Percentiles rank a stretch among this genome's conserved stretches.
phyloP scores from a whole-genome alignment of 192 early-diverging fungal genomes.

The Phlyctochytrium bullatum region DNA sequence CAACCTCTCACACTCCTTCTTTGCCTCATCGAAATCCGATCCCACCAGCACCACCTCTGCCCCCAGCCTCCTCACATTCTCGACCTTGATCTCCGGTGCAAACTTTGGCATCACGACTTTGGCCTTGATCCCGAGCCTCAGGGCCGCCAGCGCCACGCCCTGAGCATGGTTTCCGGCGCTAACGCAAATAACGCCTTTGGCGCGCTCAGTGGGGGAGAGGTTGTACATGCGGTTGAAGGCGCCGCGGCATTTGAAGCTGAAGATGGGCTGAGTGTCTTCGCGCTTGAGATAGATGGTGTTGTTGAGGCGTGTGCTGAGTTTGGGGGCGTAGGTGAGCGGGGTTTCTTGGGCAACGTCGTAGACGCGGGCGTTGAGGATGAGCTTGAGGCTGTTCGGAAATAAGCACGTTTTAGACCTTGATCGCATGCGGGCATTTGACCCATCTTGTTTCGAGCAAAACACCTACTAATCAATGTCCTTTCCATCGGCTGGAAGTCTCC shows the following conservation, averaged over 20 bases:
- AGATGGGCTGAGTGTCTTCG: slow-evolving; percentile 55
- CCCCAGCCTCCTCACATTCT: slow-evolving; percentile 46
- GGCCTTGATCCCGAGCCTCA: slow-evolving; percentile 47
- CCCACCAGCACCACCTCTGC: slow-evolving; percentile 45
- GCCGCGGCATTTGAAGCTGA: slow-evolving; percentile 54
- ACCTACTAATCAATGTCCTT: slow-evolving; percentile 39
- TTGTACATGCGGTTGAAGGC: slow-evolving; percentile 51
- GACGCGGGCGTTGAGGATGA: slow-evolving; percentile 51
- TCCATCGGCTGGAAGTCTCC: background rate
- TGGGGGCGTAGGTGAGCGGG: slow-evolving; percentile 4
- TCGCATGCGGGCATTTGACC: background rate
- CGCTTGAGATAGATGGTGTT: slow-evolving; percentile 48
- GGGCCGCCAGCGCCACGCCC: slow-evolving; percentile 52
- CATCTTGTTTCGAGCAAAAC: background rate
- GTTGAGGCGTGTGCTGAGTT: slow-evolving; percentile 29
- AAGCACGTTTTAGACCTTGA: background rate
- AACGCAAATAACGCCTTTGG: slow-evolving; percentile 37
- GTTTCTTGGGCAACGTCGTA: slow-evolving; percentile 35
- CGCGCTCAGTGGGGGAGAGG: slow-evolving; percentile 36
- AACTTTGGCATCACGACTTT: slow-evolving; percentile 53
- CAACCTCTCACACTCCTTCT: slow-evolving; percentile 41
- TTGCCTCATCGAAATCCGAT: slow-evolving; percentile 52
- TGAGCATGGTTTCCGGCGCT: slow-evolving; percentile 41
- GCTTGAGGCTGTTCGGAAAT: slow-evolving; percentile 19
- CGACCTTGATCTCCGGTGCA: slow-evolving; percentile 52